Evolutionary conservation across 805 yeast species (phyloP).

Genomic region (Huiozyma sinensis): DNA sequence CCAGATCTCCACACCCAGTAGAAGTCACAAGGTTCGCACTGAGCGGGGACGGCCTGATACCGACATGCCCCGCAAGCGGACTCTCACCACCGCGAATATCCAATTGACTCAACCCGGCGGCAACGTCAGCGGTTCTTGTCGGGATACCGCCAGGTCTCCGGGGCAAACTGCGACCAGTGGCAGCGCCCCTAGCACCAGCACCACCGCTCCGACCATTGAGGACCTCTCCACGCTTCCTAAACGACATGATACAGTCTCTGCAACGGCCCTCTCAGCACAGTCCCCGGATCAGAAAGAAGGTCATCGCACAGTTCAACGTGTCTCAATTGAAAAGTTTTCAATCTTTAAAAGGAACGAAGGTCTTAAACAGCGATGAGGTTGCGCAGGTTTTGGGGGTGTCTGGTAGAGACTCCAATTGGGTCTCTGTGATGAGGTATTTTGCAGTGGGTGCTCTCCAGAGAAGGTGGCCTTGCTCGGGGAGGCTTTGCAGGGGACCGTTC

Average conservation of each 20-base stretch:
- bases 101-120: background rate
- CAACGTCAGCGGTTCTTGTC: background rate
- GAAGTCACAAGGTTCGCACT: conserved; percentile 71
- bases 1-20: conserved; percentile 71
- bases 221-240: conserved; percentile 48
- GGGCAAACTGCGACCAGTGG: background rate
- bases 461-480: background rate
- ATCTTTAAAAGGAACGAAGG: too few species aligned
- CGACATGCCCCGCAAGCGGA: conserved; percentile 32
- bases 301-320: too few species aligned
- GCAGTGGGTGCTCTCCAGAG: too few species aligned
- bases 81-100: too few species aligned
- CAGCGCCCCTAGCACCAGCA: background rate
- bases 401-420: too few species aligned
- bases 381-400: too few species aligned
- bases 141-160: background rate
- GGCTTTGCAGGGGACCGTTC: background rate
- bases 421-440: too few species aligned
- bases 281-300: too few species aligned
- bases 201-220: conserved; percentile 13
- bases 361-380: too few species aligned
- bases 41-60: conserved; percentile 60
- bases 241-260: conserved; percentile 35
- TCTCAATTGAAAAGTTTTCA: too few species aligned
- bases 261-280: background rate